Conservation (phyloP, 1,139 yeast genomes). For the Candida sp. region DNA sequence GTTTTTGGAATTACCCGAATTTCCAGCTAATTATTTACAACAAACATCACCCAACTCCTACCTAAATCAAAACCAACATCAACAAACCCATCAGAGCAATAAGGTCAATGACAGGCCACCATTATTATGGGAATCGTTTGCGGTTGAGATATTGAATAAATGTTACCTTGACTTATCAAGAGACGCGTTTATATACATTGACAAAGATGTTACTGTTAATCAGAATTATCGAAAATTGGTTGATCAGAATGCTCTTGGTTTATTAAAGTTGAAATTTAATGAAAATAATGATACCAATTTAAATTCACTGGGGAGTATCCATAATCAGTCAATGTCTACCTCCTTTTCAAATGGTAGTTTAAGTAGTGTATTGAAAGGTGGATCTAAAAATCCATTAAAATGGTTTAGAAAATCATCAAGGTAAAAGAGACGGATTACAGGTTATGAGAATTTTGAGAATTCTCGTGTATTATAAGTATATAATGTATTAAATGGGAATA, state of each 20-base stretch:
- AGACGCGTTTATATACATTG: slow-evolving; percentile 29
- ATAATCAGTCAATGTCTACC: slow-evolving; percentile 10
- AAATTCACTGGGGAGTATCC: neutral
- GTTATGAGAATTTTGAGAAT: neutral
- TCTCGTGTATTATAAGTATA: neutral
- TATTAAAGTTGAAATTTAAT: slow-evolving; percentile 32
- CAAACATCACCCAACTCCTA: slow-evolving; percentile 8
- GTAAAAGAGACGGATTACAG: neutral
- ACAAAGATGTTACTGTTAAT: slow-evolving; percentile 12
- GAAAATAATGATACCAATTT: neutral
- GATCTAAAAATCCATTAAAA: slow-evolving; percentile 32
- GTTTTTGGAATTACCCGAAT: slow-evolving; percentile 36
- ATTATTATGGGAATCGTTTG: slow-evolving; percentile 32
- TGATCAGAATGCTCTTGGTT: slow-evolving; percentile 29
- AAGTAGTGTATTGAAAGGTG: slow-evolving; percentile 17
- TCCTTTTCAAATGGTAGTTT: slow-evolving; percentile 24
- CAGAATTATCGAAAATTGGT: slow-evolving; percentile 19
- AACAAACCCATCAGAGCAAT: slow-evolving; percentile 3
- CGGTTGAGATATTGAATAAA: slow-evolving; percentile 25
- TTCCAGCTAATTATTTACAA: slow-evolving; percentile 31
- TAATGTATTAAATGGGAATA: too few relatives aligned
- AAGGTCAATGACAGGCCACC: slow-evolving; percentile 3
- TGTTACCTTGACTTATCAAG: slow-evolving; percentile 32
- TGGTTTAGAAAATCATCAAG: slow-evolving; percentile 24
- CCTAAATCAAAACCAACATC: slow-evolving; percentile 6